Evolutionary conservation across 495 filamentous ascomycete species (phyloP).

Genomic region (Trichoderma erinaceum): DNA sequence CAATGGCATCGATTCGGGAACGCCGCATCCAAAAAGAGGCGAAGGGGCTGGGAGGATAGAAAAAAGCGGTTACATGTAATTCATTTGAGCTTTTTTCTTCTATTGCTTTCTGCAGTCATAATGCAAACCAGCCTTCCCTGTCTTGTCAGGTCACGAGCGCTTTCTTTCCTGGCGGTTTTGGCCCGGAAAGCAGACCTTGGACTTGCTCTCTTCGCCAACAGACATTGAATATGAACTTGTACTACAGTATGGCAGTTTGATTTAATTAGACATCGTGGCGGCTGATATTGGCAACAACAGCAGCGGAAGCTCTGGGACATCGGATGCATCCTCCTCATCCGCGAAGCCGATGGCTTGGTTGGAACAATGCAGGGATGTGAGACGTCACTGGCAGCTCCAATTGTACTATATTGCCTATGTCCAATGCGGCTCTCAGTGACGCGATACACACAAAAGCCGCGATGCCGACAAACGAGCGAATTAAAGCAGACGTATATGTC

Average conservation of each 20-base stretch:
- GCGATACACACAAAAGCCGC: background rate
- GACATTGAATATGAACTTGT: background rate
- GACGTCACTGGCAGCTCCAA: too few species aligned
- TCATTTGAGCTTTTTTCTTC: background rate
- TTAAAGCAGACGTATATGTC: background rate
- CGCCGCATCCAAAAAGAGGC: background rate
- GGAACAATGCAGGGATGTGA: too few species aligned
- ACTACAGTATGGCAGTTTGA: background rate
- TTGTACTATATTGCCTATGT: too few species aligned
- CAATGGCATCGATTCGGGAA: constrained; percentile 7
- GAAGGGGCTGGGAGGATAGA: background rate
- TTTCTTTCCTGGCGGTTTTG: background rate
- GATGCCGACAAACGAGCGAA: constrained; percentile 6
- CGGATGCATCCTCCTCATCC: background rate
- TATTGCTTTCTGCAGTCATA: background rate
- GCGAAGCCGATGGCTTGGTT: too few species aligned
- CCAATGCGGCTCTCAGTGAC: too few species aligned
- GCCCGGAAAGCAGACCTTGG: background rate
- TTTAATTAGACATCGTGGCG: background rate
- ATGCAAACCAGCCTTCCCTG: background rate
- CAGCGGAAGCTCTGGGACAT: background rate
- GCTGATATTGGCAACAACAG: background rate
- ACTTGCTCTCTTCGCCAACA: background rate
- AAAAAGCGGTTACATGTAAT: background rate
- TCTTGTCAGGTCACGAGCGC: background rate